Percentiles rank a stretch among this genome's conserved stretches.
phyloP scores from a whole-genome alignment of 805 yeast genomes.

The Clavispora santaluciae region DNA sequence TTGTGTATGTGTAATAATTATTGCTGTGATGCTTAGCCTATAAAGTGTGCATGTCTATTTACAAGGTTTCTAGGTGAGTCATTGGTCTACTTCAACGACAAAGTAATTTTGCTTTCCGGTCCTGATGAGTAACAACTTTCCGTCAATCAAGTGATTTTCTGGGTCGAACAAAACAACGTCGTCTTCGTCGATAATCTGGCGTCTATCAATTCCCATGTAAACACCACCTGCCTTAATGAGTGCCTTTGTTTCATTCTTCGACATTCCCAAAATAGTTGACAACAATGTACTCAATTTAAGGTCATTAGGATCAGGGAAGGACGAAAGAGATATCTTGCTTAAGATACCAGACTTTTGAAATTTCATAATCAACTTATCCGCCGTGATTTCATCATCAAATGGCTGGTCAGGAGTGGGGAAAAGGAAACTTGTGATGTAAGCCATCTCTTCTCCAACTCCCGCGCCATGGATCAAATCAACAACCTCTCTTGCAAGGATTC shows the following conservation, averaged over 20 bases:
- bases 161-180: slow-evolving; percentile 45
- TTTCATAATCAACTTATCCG: slow-evolving; percentile 48
- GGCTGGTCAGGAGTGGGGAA: slow-evolving; percentile 55
- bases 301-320: slow-evolving; percentile 22
- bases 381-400: slow-evolving; percentile 40
- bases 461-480: slow-evolving; percentile 84
- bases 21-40: too few relatives aligned
- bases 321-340: slow-evolving; percentile 26
- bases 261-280: slow-evolving; percentile 41
- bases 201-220: slow-evolving; percentile 58
- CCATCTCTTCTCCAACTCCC: slow-evolving; percentile 67
- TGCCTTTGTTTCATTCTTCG: slow-evolving; percentile 56
- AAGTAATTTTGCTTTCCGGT: slow-evolving; percentile 69
- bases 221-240: slow-evolving; percentile 68
- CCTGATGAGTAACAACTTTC: slow-evolving; percentile 57
- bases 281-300: slow-evolving; percentile 51
- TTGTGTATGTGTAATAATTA: too few relatives aligned
- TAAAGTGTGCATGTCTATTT: slow-evolving; percentile 1
- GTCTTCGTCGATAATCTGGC: slow-evolving; percentile 45
- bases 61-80: neutral
- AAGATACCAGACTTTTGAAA: slow-evolving; percentile 58
- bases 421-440: slow-evolving; percentile 59
- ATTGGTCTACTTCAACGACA: slow-evolving; percentile 32
- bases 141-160: slow-evolving; percentile 51
- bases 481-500: slow-evolving; percentile 73